Evolutionary conservation across 768 basidiomycete genomes (phyloP).

Genomic region (Imleria badia): DNA sequence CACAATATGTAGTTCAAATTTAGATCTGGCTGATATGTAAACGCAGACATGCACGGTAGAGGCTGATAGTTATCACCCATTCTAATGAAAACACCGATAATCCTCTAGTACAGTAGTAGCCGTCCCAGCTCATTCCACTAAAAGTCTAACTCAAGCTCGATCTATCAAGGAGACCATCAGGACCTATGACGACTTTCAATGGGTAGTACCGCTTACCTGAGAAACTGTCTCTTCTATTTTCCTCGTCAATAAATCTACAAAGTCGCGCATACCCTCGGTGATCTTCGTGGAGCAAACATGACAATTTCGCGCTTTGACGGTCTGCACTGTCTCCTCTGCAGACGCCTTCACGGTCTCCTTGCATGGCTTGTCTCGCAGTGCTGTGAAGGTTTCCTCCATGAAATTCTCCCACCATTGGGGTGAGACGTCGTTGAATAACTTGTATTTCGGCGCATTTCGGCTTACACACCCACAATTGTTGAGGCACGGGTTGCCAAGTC

Average conservation of each 20-base stretch:
- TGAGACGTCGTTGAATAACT: neutral
- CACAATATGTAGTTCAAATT: too few relatives aligned
- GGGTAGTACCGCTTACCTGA: neutral
- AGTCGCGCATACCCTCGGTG: conserved; percentile 12
- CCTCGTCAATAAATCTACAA: conserved; percentile 5
- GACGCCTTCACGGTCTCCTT: neutral
- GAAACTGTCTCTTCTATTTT: conserved; percentile 11
- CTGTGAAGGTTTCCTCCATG: neutral
- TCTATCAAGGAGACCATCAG: neutral
- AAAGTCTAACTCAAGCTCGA: conserved; percentile 10
- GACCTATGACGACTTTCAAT: too few relatives aligned
- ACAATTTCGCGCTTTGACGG: neutral
- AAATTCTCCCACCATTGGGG: conserved; percentile 25
- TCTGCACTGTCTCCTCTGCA: conserved; percentile 2
- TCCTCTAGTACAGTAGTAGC: too few relatives aligned
- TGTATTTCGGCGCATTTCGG: neutral
- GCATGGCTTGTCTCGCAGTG: neutral
- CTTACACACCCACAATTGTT: neutral
- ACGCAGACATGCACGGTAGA: too few relatives aligned
- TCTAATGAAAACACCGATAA: too few relatives aligned
- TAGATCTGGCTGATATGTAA: too few relatives aligned
- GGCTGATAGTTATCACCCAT: too few relatives aligned
- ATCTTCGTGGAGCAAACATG: neutral
- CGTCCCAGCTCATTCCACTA: neutral
- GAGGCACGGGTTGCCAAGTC: too few relatives aligned